These are phyloP conservation scores for Ophiostoma piceae DNA, from an alignment of 2,329 filamentous ascomycete species.

Conservation along the genomic window DNA sequence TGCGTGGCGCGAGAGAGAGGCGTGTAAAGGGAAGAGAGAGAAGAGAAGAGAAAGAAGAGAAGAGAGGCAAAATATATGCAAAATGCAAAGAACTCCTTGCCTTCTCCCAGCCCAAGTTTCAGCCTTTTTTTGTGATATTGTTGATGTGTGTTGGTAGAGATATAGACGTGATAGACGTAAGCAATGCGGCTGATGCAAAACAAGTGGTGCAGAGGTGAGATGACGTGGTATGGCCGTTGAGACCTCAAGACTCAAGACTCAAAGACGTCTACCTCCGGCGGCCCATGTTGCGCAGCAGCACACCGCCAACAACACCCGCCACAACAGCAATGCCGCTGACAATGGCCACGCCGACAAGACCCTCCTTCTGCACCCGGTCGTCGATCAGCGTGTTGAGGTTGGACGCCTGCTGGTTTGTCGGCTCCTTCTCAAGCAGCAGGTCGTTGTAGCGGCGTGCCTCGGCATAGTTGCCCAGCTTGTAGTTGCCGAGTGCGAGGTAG, in stretches of 20 bases:
- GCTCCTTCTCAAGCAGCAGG: slow-evolving; percentile 82
- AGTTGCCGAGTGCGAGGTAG: slow-evolving; percentile 95
- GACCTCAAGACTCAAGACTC: no score
- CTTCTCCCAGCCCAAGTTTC: neutral
- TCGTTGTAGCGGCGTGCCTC: slow-evolving; percentile 95
- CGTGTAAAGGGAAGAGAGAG: neutral
- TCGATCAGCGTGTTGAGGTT: slow-evolving; percentile 86
- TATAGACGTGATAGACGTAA: neutral
- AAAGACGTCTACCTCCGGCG: slow-evolving; percentile 48
- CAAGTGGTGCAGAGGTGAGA: neutral
- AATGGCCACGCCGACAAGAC: slow-evolving; percentile 89
- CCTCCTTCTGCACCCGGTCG: slow-evolving; percentile 93
- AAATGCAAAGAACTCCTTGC: slow-evolving; percentile 7
- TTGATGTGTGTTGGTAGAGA: neutral
- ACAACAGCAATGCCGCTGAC: slow-evolving; percentile 88
- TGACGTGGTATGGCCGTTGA: no score
- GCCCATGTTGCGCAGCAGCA: slow-evolving; percentile 71
- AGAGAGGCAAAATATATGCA: slow-evolving; percentile 14
- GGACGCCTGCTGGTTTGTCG: slow-evolving; percentile 80
- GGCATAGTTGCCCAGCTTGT: slow-evolving; percentile 95
- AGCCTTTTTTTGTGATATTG: neutral
- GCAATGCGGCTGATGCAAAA: neutral
- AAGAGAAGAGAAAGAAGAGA: slow-evolving; percentile 13
- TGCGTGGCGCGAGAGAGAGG: slow-evolving; percentile 1
- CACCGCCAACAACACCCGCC: slow-evolving; percentile 84